A percentile compares a stretch with the other conserved stretches of the same genome.
Conservation (phyloP, 2,329 filamentous ascomycete species). For the Zymoseptoria ardabiliae region DNA sequence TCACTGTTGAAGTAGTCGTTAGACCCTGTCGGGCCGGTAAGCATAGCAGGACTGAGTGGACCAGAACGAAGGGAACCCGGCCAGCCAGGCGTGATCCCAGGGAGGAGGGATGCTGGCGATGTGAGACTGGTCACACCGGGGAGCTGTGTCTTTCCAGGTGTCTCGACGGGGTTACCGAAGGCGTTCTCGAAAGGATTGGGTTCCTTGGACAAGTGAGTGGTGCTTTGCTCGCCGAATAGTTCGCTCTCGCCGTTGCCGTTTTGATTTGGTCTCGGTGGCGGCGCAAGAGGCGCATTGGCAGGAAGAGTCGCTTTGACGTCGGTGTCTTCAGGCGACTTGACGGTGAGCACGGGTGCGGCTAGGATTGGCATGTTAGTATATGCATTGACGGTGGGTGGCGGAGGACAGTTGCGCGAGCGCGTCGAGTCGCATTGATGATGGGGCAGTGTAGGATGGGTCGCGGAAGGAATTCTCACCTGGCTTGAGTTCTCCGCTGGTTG, state of each 20-base stretch:
- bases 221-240: slow-evolving; percentile 40
- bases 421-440: not conserved
- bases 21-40: slow-evolving; percentile 65
- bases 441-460: not conserved
- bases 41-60: slow-evolving; percentile 93
- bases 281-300: slow-evolving; percentile 44
- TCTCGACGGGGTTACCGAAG: slow-evolving; percentile 68
- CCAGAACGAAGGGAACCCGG: slow-evolving; percentile 81
- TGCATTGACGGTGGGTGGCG: not conserved
- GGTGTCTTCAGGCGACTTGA: slow-evolving; percentile 29
- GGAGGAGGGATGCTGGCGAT: slow-evolving; percentile 75
- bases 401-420: not conserved
- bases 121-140: slow-evolving; percentile 86
- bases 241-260: slow-evolving; percentile 39
- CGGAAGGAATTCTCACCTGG: slow-evolving; percentile 10
- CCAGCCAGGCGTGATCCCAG: slow-evolving; percentile 73
- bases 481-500: slow-evolving; percentile 8
- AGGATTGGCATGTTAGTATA: not conserved
- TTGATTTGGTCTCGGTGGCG: slow-evolving; percentile 42
- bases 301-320: slow-evolving; percentile 25
- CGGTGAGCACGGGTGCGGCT: slow-evolving; percentile 21
- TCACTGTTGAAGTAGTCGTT: slow-evolving; percentile 72
- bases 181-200: slow-evolving; percentile 97
- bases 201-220: slow-evolving; percentile 60
- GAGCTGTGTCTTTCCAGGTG: slow-evolving; percentile 70